A percentile compares a stretch with the other conserved stretches of the same genome.
phyloP scores from a whole-genome alignment of 371 early-diverging fungal genomes.

The Apophysomyces elegans region DNA sequence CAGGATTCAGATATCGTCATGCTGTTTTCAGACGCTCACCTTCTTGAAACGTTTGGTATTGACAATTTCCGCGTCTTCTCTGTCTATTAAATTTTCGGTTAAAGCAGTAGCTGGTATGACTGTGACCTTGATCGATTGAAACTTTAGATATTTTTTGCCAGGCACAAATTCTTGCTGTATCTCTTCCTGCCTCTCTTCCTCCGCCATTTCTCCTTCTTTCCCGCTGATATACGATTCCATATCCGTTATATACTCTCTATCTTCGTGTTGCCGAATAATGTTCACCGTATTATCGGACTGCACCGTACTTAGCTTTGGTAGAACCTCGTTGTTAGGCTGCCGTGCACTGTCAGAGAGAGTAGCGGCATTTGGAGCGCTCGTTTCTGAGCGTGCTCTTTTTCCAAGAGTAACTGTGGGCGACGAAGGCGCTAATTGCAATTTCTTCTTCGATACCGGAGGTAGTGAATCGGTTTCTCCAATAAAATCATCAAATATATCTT shows the following conservation, averaged over 20 bases:
- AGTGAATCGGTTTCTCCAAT: not conserved
- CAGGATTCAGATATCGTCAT: not conserved
- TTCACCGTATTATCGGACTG: too few relatives aligned
- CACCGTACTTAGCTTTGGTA: too few relatives aligned
- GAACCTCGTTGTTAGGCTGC: too few relatives aligned
- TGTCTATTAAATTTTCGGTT: not conserved
- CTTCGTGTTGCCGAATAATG: too few relatives aligned
- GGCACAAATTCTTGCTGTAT: not conserved
- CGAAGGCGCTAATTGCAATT: not conserved
- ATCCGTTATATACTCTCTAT: too few relatives aligned
- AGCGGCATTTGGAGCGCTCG: not conserved
- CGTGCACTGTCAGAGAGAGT: too few relatives aligned
- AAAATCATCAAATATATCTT: not conserved
- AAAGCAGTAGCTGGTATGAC: not conserved
- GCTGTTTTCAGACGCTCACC: not conserved
- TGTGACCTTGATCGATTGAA: not conserved
- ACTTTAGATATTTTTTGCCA: not conserved
- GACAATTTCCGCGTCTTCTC: not conserved
- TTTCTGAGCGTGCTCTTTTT: not conserved
- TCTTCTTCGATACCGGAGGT: not conserved
- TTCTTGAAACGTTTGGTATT: not conserved
- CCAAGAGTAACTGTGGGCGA: not conserved
- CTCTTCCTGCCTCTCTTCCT: not conserved
- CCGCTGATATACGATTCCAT: too few relatives aligned
- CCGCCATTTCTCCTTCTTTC: not conserved